Evolutionary conservation across 169 alveolate genomes (phyloP).

Genomic region (Plasmodium vivax): DNA sequence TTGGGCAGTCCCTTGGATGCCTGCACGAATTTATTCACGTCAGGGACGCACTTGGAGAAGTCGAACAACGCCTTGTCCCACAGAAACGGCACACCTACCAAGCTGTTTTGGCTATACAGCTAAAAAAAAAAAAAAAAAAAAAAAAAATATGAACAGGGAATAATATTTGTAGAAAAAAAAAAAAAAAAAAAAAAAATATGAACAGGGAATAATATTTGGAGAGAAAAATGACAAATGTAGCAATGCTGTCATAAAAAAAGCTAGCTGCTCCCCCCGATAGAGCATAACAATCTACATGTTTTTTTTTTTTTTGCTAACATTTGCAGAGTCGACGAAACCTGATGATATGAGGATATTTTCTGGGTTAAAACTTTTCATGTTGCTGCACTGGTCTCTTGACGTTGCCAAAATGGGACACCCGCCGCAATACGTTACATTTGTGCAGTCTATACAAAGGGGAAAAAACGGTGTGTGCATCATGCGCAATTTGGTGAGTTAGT

Average conservation of each 20-base stretch:
- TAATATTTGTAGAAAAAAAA: neutral
- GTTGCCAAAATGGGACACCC: conserved; percentile 28
- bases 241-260: neutral
- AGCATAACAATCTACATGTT: neutral
- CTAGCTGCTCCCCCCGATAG: neutral
- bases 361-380: conserved; percentile 32
- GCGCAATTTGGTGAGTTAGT: neutral
- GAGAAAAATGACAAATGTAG: neutral
- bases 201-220: neutral
- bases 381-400: conserved; percentile 57
- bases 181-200: neutral
- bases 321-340: conserved; percentile 35
- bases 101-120: conserved; percentile 26
- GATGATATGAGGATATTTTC: conserved; percentile 38
- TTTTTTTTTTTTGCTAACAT: conserved; percentile 33
- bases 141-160: neutral
- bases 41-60: conserved; percentile 67
- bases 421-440: conserved; percentile 61
- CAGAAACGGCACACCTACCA: conserved; percentile 15
- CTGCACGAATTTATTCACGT: conserved; percentile 14
- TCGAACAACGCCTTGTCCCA: conserved; percentile 59
- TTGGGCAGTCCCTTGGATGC: conserved; percentile 19
- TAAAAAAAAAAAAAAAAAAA: conserved; percentile 24
- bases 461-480: neutral
- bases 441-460: conserved; percentile 36